Evolutionary conservation across 2,329 filamentous ascomycete species (phyloP), one percentile per base, ranked within the genome.

Genomic region (Simplicillium aogashimaense): DNA sequence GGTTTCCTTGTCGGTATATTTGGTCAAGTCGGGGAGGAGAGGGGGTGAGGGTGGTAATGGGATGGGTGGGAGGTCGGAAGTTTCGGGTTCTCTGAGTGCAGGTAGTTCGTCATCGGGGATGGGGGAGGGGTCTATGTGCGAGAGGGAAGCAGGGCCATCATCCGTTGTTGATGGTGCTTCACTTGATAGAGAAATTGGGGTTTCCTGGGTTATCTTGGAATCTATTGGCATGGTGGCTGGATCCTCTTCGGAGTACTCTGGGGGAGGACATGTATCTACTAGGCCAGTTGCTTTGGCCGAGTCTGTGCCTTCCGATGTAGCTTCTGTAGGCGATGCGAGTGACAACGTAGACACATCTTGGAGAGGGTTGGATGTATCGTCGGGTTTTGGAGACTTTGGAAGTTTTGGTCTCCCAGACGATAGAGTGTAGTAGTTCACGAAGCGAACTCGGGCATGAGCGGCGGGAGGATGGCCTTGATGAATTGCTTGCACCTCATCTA

Each of bases 361-460:
- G 20, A 25, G 6, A 25, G 20, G 20, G 5, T 25, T 25, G 20
- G 20, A 25, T 9, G 20, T 9, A 9, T 25, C 20, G 9, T 9
- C 20, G 9, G 20, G 20, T 9, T 25, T 9, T 25, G 20, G 9
- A 25, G 20, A 25, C 20, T 25, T 53, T 14, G 52, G 49, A 4
- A 47, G 40, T 49, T 83, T 88, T 2, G 72, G 70, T 43, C 77
- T 70, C 3, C 88, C 88, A 9, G 83, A 82, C 48, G 84, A 88
- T n/a, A 84, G 74, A 1, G 88, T 94, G 55, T 90, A 95, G 57
- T 94, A 95, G 55, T 95, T 95, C 42, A 86, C 70, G 52, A 95
- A 95, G 13, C 87, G 74, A 10, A 92, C 75, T 39, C 81, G 69
- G 3, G 67, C 64, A 2, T 64, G 52, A 3, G 63, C 43, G 2